Evolutionary conservation across 2,329 filamentous ascomycete species (phyloP).

Genomic region (Aspergillus udagawae): DNA sequence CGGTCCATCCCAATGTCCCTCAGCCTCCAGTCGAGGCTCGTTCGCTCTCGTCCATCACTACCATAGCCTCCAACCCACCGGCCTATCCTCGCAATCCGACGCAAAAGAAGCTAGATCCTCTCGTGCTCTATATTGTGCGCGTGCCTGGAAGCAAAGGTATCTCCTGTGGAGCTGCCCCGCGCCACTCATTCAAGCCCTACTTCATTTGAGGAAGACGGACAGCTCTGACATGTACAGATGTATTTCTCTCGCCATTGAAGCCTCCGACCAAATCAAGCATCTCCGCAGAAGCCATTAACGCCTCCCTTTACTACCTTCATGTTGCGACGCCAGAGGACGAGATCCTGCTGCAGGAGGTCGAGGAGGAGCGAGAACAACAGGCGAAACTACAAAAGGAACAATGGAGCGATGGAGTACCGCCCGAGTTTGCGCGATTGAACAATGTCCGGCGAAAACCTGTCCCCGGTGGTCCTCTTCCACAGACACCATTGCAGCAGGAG

Average conservation of each 20-base stretch:
- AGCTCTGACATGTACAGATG: slow-evolving; percentile 53
- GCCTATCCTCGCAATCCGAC: slow-evolving; percentile 76
- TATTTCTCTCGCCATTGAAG: slow-evolving; percentile 88
- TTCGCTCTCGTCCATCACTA: slow-evolving; percentile 75
- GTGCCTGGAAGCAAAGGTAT: slow-evolving; percentile 86
- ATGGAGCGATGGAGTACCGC: slow-evolving; percentile 18
- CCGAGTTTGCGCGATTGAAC: slow-evolving; percentile 33
- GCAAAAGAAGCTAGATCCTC: slow-evolving; percentile 62
- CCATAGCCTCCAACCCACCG: slow-evolving; percentile 80
- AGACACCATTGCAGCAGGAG: slow-evolving; percentile 18
- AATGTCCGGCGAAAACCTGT: slow-evolving; percentile 39
- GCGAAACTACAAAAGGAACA: slow-evolving; percentile 22
- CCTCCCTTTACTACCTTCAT: slow-evolving; percentile 88
- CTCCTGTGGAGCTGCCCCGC: slow-evolving; percentile 1
- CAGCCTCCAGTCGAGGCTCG: slow-evolving; percentile 64
- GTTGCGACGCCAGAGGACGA: slow-evolving; percentile 62
- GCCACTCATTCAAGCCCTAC: neutral
- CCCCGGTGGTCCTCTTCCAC: slow-evolving; percentile 15
- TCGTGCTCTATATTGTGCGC: slow-evolving; percentile 86
- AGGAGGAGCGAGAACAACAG: slow-evolving; percentile 33
- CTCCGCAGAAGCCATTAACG: slow-evolving; percentile 78
- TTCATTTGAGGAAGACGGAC: neutral
- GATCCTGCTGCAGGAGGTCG: slow-evolving; percentile 35
- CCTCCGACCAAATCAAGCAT: slow-evolving; percentile 79
- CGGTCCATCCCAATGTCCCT: slow-evolving; percentile 10